Evolutionary conservation across 805 yeast genomes (phyloP).

Genomic region (Priceomyces carsonii): DNA sequence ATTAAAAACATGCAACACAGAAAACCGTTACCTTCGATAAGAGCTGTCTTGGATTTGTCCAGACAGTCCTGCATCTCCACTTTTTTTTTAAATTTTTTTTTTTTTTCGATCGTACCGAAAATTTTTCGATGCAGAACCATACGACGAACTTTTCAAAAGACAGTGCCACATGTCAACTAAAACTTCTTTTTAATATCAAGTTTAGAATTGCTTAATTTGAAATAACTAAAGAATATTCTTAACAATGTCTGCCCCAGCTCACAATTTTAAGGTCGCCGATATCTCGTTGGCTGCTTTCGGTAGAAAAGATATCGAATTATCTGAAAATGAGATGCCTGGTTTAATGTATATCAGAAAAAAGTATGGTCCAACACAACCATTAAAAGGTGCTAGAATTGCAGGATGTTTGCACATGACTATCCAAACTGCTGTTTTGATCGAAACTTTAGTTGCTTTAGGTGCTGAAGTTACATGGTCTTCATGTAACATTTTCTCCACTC

Average conservation of each 20-base stretch:
- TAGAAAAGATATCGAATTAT: conserved; percentile 97
- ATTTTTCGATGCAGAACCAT: conserved; percentile 3
- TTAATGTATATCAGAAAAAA: conserved; percentile 94
- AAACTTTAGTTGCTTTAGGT: conserved; percentile 95
- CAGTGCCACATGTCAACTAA: neutral
- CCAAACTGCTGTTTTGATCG: conserved; percentile 98
- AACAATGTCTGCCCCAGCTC: conserved; percentile 42
- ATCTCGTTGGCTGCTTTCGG: conserved; percentile 99
- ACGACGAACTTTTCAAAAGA: too few relatives aligned
- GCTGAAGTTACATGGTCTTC: conserved; percentile 99
- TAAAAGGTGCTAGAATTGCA: conserved; percentile 97
- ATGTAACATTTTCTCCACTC: conserved; percentile 99
- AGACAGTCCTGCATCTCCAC: too few relatives aligned
- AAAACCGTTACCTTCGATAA: too few relatives aligned
- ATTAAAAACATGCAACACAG: too few relatives aligned
- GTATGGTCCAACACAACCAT: conserved; percentile 90
- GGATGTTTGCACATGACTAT: conserved; percentile 99
- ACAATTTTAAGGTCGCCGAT: conserved; percentile 93
- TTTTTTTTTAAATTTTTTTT: too few relatives aligned
- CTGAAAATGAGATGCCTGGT: conserved; percentile 99
- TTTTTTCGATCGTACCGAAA: conserved; percentile 4
- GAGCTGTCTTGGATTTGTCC: too few relatives aligned
- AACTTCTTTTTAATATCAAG: neutral
- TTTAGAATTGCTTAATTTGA: neutral
- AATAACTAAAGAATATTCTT: neutral